Evolutionary conservation across 2,329 filamentous ascomycete species (phyloP).

Genomic region (Podosphaera fusca): DNA sequence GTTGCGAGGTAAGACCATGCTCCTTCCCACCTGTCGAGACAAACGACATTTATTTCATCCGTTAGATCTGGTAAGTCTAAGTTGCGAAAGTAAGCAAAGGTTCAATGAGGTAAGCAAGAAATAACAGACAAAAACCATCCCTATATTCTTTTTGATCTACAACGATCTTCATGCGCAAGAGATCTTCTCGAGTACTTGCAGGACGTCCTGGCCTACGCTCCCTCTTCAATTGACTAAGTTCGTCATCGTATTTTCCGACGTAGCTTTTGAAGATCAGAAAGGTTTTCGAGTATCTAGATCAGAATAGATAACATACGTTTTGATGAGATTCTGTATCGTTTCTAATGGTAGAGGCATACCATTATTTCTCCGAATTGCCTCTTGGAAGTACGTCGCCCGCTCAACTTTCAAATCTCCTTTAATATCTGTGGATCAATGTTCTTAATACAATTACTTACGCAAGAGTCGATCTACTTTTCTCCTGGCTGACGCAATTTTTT

Average conservation of each 20-base stretch:
- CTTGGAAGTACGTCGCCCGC: constrained; percentile 49
- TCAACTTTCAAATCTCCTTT: constrained; percentile 26
- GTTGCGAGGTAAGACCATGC: constrained; percentile 61
- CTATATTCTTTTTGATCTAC: constrained; percentile 58
- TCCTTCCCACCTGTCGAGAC: constrained; percentile 55
- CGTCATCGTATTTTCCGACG: constrained; percentile 47
- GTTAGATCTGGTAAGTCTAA: constrained; percentile 53
- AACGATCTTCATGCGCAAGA: constrained; percentile 47
- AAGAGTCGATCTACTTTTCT: constrained; percentile 53
- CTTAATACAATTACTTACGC: constrained; percentile 22
- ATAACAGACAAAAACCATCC: constrained; percentile 52
- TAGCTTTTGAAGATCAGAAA: constrained; percentile 23
- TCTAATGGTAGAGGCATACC: constrained; percentile 27
- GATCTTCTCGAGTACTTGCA: constrained; percentile 51
- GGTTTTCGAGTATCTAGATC: not conserved
- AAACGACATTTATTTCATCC: constrained; percentile 36
- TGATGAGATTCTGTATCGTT: constrained; percentile 36
- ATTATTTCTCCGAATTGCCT: constrained; percentile 30
- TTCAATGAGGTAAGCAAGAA: not conserved
- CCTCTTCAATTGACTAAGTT: constrained; percentile 41
- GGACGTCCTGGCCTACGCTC: constrained; percentile 58
- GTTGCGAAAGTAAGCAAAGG: not conserved
- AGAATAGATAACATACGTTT: constrained; percentile 24
- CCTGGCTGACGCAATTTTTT: constrained; percentile 43
- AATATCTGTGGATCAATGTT: not conserved